phyloP scores from a whole-genome alignment of 306 rosid species.

The Neltuma alba region DNA sequence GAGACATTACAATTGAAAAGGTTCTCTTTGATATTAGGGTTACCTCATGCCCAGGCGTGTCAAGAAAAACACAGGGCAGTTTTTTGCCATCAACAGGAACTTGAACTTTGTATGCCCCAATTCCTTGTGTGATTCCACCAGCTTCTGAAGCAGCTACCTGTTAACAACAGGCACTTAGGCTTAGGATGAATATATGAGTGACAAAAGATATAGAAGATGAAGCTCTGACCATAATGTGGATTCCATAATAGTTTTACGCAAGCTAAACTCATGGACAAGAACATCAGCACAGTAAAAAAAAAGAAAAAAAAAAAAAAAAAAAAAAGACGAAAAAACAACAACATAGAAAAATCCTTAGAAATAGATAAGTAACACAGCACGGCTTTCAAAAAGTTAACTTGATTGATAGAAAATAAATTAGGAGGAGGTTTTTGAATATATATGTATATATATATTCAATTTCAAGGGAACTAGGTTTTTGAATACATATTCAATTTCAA shows the following conservation, averaged over 20 bases:
- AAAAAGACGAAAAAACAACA: too few species aligned
- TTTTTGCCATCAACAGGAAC: constrained; percentile 86
- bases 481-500: background rate
- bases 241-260: constrained; percentile 13
- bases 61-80: constrained; percentile 91
- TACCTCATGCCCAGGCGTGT: constrained; percentile 99
- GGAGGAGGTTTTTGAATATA: background rate
- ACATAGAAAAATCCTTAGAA: constrained; percentile 3
- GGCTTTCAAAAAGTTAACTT: background rate
- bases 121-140: constrained; percentile 99
- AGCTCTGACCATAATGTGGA: constrained; percentile 23
- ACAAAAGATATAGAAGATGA: constrained; percentile 14
- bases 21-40: constrained; percentile 8
- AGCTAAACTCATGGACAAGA: constrained; percentile 6
- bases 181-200: constrained; percentile 22
- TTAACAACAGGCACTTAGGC: constrained; percentile 42
- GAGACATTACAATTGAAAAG: constrained; percentile 8
- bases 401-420: background rate
- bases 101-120: constrained; percentile 88
- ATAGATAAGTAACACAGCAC: background rate
- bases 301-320: too few species aligned
- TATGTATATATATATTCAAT: too few species aligned
- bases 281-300: background rate
- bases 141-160: constrained; percentile 99
- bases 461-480: background rate